Conservation (phyloP, 2,329 filamentous ascomycete genomes). For the Thelonectria olida region DNA sequence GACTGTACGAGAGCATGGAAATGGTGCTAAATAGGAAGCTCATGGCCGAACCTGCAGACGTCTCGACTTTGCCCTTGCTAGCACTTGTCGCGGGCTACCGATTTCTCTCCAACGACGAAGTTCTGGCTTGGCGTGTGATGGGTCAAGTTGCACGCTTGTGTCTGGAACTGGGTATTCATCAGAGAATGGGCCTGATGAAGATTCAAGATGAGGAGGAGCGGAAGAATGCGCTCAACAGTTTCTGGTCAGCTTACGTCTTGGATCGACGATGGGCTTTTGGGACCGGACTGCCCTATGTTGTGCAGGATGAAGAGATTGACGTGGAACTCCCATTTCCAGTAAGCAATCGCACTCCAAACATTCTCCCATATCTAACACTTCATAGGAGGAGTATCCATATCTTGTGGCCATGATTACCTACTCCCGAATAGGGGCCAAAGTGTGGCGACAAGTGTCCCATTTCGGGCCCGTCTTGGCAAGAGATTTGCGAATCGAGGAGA, state of each 20-base stretch:
- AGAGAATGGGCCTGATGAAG: slow-evolving; percentile 75
- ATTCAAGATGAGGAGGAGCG: slow-evolving; percentile 77
- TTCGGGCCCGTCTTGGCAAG: slow-evolving; percentile 68
- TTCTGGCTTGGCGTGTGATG: slow-evolving; percentile 86
- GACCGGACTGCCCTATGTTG: slow-evolving; percentile 86
- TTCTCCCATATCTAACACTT: slow-evolving; percentile 29
- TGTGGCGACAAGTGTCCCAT: slow-evolving; percentile 83
- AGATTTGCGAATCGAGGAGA: slow-evolving; percentile 76
- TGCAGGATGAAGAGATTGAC: slow-evolving; percentile 89
- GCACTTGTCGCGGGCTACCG: slow-evolving; percentile 72
- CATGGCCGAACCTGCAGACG: slow-evolving; percentile 61
- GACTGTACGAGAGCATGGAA: slow-evolving; percentile 81
- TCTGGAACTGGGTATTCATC: slow-evolving; percentile 83
- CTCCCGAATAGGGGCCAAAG: slow-evolving; percentile 82
- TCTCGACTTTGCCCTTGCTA: slow-evolving; percentile 60
- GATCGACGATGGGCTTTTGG: slow-evolving; percentile 90
- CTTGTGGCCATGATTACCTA: slow-evolving; percentile 87
- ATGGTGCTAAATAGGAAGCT: slow-evolving; percentile 73
- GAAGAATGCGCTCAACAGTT: slow-evolving; percentile 73
- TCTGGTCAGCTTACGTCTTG: slow-evolving; percentile 88
- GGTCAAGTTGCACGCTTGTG: slow-evolving; percentile 84
- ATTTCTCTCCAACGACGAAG: slow-evolving; percentile 87
- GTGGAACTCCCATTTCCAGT: slow-evolving; percentile 82
- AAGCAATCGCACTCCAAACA: slow-evolving; percentile 42
- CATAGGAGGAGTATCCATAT: slow-evolving; percentile 69